Evolutionary conservation across 2,329 filamentous ascomycete genomes (phyloP), one percentile per base, ranked within the genome.

Genomic region (Dryadomyces sulphureus): DNA sequence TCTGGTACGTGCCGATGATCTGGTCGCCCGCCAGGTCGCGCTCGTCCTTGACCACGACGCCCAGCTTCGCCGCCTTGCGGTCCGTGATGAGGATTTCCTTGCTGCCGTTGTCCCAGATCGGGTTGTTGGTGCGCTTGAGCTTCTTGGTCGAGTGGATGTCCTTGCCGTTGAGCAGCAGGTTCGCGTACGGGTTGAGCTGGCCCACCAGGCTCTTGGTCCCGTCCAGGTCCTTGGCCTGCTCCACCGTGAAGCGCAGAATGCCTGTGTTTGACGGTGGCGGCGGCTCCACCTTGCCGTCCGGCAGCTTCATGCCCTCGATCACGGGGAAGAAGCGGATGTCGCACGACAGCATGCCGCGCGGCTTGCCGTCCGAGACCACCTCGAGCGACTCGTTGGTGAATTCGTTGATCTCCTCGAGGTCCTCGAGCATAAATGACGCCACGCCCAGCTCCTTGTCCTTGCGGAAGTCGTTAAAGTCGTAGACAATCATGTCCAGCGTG

Each of bases 301-400:
- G 75, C 12, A 84, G 68, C 56, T 79, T 84, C 46, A 70, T 69
- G 9, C 78, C 72, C 58, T 87, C 79, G 11, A 96, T 67, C 16
- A 98, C 86, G 1, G 92, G 92, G 76, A 96, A 98, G 72, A 95
- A 98, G 46, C 86, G 83, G 52, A 98, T 68, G 59, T 96, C 92
- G 46, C 79, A 79, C 46, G 81, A 77, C 12, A 98, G 60, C 7
- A 84, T 67, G 61, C 92, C 92, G 43, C 89, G 82, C 22, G 82
- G 69, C 60, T 93, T 88, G 53, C 90, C 92, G 54, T 85, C 88
- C 22, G 81, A 77, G 57, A 86, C 76, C 45, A 98, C 77, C 56
- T 94, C 90, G 3, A 98, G 67, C 8, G 81, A 77, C 56, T 94
- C 70, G 55, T 93, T 93, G 59, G 95, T 89, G 52, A 87, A 78